phyloP scores from a whole-genome alignment of 768 basidiomycete genomes.

The Cystobasidium onofrii region DNA sequence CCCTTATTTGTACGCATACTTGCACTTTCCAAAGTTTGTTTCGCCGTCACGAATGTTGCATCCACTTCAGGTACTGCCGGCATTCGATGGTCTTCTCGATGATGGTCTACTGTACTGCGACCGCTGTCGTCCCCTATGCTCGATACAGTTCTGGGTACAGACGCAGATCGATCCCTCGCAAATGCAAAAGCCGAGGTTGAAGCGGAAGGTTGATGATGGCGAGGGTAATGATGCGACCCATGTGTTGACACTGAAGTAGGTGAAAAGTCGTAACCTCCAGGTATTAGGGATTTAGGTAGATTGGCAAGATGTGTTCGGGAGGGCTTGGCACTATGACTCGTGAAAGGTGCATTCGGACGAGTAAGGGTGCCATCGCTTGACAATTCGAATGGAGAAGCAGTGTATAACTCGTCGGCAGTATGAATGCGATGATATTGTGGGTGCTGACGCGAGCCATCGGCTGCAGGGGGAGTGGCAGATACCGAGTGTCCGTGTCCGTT shows the following conservation, averaged over 20 bases:
- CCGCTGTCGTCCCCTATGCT: background rate
- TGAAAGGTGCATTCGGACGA: background rate
- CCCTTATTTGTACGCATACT: background rate
- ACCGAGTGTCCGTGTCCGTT: too few species aligned
- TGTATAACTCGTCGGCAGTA: background rate
- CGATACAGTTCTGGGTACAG: constrained; percentile 8
- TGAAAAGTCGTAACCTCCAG: constrained; percentile 28
- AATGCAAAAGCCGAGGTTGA: background rate
- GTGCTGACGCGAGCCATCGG: too few species aligned
- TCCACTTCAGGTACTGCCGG: background rate
- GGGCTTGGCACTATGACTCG: background rate
- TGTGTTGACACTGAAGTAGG: background rate
- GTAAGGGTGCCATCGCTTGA: background rate
- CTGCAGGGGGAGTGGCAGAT: too few species aligned
- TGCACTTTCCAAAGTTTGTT: background rate
- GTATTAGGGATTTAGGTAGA: constrained; percentile 23
- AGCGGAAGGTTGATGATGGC: background rate
- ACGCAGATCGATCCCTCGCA: constrained; percentile 3
- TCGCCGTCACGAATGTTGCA: background rate
- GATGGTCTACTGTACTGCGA: background rate
- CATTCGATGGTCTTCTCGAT: background rate
- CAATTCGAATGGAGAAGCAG: background rate
- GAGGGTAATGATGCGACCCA: background rate
- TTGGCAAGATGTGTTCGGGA: background rate
- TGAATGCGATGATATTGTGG: too few species aligned